Evolutionary conservation across 768 basidiomycete species (phyloP).

Genomic region (Kwoniella newhampshirensis): DNA sequence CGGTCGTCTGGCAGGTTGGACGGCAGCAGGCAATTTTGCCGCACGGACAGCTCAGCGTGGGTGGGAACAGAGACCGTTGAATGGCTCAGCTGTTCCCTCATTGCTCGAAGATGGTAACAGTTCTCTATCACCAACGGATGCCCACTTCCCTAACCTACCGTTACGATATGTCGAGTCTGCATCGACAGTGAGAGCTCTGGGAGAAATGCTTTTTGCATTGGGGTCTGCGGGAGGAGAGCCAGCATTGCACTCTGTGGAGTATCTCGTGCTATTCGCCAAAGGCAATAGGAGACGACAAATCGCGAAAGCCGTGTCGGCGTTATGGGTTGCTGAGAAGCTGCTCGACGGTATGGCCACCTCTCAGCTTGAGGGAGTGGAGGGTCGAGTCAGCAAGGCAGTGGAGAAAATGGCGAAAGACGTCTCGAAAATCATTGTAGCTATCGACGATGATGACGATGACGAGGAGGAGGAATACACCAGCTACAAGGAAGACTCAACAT

Average conservation of each 20-base stretch:
- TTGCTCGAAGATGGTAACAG: slow-evolving; percentile 5
- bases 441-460: slow-evolving; percentile 60
- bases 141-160: slow-evolving; percentile 38
- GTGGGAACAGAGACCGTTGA: slow-evolving; percentile 28
- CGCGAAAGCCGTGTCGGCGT: slow-evolving; percentile 58
- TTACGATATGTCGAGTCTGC: slow-evolving; percentile 41
- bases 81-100: not conserved
- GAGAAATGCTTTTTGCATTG: slow-evolving; percentile 70
- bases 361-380: slow-evolving; percentile 27
- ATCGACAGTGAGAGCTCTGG: slow-evolving; percentile 58
- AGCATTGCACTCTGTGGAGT: slow-evolving; percentile 68
- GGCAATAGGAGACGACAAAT: slow-evolving; percentile 59
- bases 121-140: not conserved
- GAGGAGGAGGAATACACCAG: slow-evolving; percentile 20
- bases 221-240: slow-evolving; percentile 69
- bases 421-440: slow-evolving; percentile 64
- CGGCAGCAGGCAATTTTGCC: slow-evolving; percentile 7
- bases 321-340: slow-evolving; percentile 79
- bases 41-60: slow-evolving; percentile 31
- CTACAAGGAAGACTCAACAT: slow-evolving; percentile 6
- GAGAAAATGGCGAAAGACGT: slow-evolving; percentile 67
- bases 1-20: slow-evolving; percentile 55
- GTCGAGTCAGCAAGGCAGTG: slow-evolving; percentile 57
- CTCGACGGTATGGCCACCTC: slow-evolving; percentile 66
- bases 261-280: slow-evolving; percentile 69